Percentiles rank a stretch among this genome's conserved stretches.
Evolutionary conservation across 371 early-diverging fungal species (phyloP).

Genomic region (Blakeslea trispora): DNA sequence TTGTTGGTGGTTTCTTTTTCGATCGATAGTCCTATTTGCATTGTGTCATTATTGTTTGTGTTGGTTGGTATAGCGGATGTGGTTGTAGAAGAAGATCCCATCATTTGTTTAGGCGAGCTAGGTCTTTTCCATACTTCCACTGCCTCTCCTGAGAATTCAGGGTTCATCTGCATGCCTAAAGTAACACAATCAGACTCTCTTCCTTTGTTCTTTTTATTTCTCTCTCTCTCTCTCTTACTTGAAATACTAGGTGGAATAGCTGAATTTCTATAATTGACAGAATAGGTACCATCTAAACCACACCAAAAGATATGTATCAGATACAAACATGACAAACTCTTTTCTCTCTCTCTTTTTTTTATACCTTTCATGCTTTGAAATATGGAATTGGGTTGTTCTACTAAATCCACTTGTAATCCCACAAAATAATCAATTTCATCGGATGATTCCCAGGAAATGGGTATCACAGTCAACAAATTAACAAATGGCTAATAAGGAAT

Average conservation of each 20-base stretch:
- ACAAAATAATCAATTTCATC: conserved; percentile 62
- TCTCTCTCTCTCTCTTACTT: not conserved
- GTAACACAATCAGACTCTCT: too few relatives aligned
- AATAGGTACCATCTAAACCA: conserved; percentile 47
- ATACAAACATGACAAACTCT: too few relatives aligned
- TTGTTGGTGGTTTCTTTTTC: not conserved
- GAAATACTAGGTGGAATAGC: conserved; percentile 33
- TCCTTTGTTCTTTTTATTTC: not conserved
- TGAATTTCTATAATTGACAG: conserved; percentile 52
- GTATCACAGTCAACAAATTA: conserved; percentile 66
- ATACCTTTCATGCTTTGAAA: conserved; percentile 49
- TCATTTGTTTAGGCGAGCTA: conserved; percentile 15
- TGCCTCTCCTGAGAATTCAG: not conserved
- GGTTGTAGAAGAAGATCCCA: not conserved
- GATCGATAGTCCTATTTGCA: not conserved
- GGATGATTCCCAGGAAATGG: conserved; percentile 40
- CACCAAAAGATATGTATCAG: not conserved
- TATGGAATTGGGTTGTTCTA: conserved; percentile 65
- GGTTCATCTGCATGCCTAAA: conserved; percentile 5
- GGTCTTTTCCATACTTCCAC: conserved; percentile 27
- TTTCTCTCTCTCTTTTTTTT: too few relatives aligned
- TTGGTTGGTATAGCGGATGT: not conserved
- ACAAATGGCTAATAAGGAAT: conserved; percentile 56
- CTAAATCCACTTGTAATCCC: conserved; percentile 66
- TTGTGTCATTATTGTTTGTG: not conserved